These are phyloP conservation scores for Martiniozyma abietophila DNA, from an alignment of 805 yeast species.

Conservation along the genomic window DNA sequence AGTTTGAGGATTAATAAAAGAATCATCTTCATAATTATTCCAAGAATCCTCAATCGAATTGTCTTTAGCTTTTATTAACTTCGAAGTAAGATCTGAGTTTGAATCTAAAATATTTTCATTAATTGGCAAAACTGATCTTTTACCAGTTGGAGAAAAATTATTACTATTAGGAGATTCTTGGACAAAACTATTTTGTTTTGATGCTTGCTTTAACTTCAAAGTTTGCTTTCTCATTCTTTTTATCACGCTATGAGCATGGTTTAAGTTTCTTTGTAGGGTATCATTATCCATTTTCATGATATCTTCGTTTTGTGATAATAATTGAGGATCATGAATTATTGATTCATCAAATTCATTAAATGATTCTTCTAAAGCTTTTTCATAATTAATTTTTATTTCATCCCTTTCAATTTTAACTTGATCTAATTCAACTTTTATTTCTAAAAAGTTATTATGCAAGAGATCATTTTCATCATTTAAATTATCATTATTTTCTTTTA, in stretches of 20 bases:
- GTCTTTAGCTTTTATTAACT: slow-evolving; percentile 2
- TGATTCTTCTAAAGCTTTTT: slow-evolving; percentile 19
- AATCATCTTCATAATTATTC: slow-evolving; percentile 12
- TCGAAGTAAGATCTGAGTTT: neutral
- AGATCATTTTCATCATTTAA: slow-evolving; percentile 64
- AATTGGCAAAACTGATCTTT: too few species aligned
- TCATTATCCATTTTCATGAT: slow-evolving; percentile 51
- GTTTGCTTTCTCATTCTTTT: slow-evolving; percentile 39
- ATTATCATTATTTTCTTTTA: slow-evolving; percentile 44
- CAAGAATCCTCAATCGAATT: slow-evolving; percentile 8
- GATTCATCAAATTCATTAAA: slow-evolving; percentile 28
- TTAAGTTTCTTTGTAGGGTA: slow-evolving; percentile 53
- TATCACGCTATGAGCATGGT: slow-evolving; percentile 55
- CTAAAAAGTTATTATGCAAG: slow-evolving; percentile 32
- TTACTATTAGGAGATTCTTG: too few species aligned
- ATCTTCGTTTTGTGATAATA: slow-evolving; percentile 26
- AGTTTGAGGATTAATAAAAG: slow-evolving; percentile 4
- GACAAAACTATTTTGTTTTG: too few species aligned
- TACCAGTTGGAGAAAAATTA: too few species aligned
- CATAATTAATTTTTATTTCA: slow-evolving; percentile 8
- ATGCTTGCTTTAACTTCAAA: slow-evolving; percentile 6
- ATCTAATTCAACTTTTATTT: slow-evolving; percentile 14
- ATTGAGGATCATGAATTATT: slow-evolving; percentile 25
- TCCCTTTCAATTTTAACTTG: slow-evolving; percentile 18
- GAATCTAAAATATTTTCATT: too few species aligned